These are phyloP conservation scores for Prunus mongolica DNA, from an alignment of 306 rosid genomes.

Conservation along the genomic window DNA sequence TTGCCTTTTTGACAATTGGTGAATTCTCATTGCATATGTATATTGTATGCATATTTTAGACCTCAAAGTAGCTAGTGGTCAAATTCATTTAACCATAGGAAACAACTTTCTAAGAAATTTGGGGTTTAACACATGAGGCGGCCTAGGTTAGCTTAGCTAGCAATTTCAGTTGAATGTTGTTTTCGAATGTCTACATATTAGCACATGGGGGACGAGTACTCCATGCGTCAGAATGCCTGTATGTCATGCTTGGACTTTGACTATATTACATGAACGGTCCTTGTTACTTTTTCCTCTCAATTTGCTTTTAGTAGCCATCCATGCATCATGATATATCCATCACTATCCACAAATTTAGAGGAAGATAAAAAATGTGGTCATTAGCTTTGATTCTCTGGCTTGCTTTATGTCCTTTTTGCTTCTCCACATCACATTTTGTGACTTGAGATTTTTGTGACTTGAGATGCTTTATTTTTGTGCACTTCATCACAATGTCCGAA, in stretches of 20 bases:
- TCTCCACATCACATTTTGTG: no score
- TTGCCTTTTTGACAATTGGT: no score
- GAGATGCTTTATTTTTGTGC: no score
- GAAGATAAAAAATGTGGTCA: not conserved
- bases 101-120: not conserved
- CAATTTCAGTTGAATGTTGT: slow-evolving; percentile 2
- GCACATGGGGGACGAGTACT: slow-evolving; percentile 5
- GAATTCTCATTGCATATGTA: no score
- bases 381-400: not conserved
- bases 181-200: not conserved
- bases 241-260: not conserved
- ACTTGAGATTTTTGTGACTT: no score
- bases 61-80: no score
- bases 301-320: not conserved
- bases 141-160: not conserved
- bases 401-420: not conserved
- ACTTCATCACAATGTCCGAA: no score
- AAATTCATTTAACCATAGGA: no score
- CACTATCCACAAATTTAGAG: not conserved
- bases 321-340: not conserved
- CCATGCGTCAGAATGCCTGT: not conserved
- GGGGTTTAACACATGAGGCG: not conserved
- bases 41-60: no score
- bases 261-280: not conserved
- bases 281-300: not conserved